These are phyloP conservation scores for Ceratocystis lukuohia DNA, from an alignment of 2,329 filamentous ascomycete genomes.

Conservation along the genomic window DNA sequence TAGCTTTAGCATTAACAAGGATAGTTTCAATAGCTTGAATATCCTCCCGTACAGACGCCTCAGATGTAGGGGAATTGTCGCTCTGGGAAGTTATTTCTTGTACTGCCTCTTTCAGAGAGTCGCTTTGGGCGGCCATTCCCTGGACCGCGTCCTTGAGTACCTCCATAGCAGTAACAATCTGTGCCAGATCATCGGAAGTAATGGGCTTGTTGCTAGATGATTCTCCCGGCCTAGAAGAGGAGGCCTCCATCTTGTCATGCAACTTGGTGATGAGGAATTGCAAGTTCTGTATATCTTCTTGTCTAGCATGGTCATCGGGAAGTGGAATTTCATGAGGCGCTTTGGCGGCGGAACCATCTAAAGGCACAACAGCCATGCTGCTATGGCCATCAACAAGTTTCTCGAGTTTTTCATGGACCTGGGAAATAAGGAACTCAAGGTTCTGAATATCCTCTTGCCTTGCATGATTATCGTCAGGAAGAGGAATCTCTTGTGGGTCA, in stretches of 20 bases:
- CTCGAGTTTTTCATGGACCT: slow-evolving; percentile 17
- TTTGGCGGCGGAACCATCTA: not conserved
- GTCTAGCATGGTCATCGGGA: slow-evolving; percentile 40
- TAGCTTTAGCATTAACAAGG: slow-evolving; percentile 75
- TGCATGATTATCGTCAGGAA: slow-evolving; percentile 14
- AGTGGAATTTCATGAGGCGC: slow-evolving; percentile 3
- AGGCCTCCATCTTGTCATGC: slow-evolving; percentile 61
- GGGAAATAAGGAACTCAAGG: slow-evolving; percentile 16
- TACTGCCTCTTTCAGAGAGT: slow-evolving; percentile 36
- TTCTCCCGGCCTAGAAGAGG: slow-evolving; percentile 23
- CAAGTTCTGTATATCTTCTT: slow-evolving; percentile 70
- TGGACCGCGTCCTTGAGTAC: slow-evolving; percentile 38
- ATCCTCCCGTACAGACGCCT: slow-evolving; percentile 52
- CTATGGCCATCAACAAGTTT: slow-evolving; percentile 13
- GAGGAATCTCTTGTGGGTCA: slow-evolving; percentile 24
- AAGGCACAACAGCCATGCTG: not conserved
- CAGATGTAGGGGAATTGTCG: slow-evolving; percentile 19
- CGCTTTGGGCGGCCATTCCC: slow-evolving; percentile 31
- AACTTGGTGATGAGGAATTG: slow-evolving; percentile 74
- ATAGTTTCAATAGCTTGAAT: slow-evolving; percentile 80
- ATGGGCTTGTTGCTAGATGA: slow-evolving; percentile 24
- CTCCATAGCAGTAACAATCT: slow-evolving; percentile 39
- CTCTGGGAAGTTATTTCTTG: slow-evolving; percentile 30
- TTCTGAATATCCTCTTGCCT: slow-evolving; percentile 19
- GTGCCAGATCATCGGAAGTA: slow-evolving; percentile 41